Percentiles rank a stretch among this genome's conserved stretches.
Conservation (phyloP, 371 early-diverging fungal genomes). For the Rhizopus delemar region DNA sequence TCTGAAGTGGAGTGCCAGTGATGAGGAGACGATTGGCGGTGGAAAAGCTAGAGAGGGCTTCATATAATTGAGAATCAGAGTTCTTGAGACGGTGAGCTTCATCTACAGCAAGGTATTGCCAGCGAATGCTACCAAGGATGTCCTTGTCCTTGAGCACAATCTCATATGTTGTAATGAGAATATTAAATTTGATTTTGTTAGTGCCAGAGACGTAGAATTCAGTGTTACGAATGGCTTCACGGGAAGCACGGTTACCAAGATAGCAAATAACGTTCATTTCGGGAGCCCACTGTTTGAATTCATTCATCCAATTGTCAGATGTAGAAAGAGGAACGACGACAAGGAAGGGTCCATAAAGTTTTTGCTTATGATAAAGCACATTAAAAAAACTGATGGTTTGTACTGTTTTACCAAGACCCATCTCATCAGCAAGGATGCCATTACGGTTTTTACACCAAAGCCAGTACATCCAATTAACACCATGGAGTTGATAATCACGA, state of each 20-base stretch:
- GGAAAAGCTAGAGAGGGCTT: conserved; percentile 74
- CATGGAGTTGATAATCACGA: conserved; percentile 96
- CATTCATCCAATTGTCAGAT: conserved; percentile 91
- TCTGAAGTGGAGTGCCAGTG: conserved; percentile 91
- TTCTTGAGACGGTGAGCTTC: conserved; percentile 94
- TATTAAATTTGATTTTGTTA: conserved; percentile 83
- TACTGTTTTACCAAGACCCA: conserved; percentile 99
- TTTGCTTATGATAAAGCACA: conserved; percentile 82
- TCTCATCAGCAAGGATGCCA: conserved; percentile 92
- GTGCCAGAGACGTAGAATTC: conserved; percentile 77
- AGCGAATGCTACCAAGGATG: conserved; percentile 72
- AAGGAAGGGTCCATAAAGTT: conserved; percentile 92
- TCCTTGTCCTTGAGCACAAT: conserved; percentile 89
- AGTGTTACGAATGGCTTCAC: conserved; percentile 84
- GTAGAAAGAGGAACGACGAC: conserved; percentile 97
- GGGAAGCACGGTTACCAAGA: conserved; percentile 81
- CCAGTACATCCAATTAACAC: conserved; percentile 99
- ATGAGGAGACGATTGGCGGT: conserved; percentile 81
- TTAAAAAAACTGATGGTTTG: conserved; percentile 98
- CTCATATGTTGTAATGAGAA: conserved; percentile 94
- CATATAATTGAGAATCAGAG: conserved; percentile 84
- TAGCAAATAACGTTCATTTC: conserved; percentile 90
- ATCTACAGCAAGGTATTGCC: conserved; percentile 88
- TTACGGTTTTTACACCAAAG: conserved; percentile 95
- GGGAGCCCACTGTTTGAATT: conserved; percentile 94